Evolutionary conservation across 73 alveolate genomes (phyloP).

Genomic region (Paramecium bursaria): DNA sequence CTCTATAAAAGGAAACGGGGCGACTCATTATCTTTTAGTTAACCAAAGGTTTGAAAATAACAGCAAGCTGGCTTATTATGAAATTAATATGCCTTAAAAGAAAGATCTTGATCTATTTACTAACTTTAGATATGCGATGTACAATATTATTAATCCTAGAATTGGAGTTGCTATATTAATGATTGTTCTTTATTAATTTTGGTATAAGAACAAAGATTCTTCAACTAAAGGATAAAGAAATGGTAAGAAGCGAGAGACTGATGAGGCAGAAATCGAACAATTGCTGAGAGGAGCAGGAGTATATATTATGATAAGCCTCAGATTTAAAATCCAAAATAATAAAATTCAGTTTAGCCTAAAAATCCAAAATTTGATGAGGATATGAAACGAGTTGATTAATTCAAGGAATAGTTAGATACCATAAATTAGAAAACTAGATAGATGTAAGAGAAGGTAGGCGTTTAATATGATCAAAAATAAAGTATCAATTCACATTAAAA

Average conservation of each 20-base stretch:
- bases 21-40: neutral
- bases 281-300: neutral
- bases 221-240: neutral
- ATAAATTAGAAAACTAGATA: slow-evolving; percentile 28
- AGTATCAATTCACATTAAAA: no score
- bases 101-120: slow-evolving; percentile 15
- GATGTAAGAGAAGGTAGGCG: slow-evolving; percentile 26
- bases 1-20: slow-evolving; percentile 43
- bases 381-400: slow-evolving; percentile 15
- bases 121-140: slow-evolving; percentile 28
- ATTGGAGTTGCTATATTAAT: slow-evolving; percentile 4
- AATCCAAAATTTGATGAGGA: slow-evolving; percentile 32
- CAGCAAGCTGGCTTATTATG: slow-evolving; percentile 6
- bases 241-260: neutral
- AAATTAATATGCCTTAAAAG: slow-evolving; percentile 44
- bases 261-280: slow-evolving; percentile 24
- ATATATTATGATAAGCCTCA: neutral
- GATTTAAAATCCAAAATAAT: neutral
- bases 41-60: neutral
- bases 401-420: slow-evolving; percentile 29
- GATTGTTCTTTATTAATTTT: slow-evolving; percentile 24
- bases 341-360: slow-evolving; percentile 25
- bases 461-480: neutral
- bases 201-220: slow-evolving; percentile 2
- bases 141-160: no score